These are phyloP conservation scores for Zygoascus biomembranicola DNA, from an alignment of 805 yeast genomes.

Conservation along the genomic window DNA sequence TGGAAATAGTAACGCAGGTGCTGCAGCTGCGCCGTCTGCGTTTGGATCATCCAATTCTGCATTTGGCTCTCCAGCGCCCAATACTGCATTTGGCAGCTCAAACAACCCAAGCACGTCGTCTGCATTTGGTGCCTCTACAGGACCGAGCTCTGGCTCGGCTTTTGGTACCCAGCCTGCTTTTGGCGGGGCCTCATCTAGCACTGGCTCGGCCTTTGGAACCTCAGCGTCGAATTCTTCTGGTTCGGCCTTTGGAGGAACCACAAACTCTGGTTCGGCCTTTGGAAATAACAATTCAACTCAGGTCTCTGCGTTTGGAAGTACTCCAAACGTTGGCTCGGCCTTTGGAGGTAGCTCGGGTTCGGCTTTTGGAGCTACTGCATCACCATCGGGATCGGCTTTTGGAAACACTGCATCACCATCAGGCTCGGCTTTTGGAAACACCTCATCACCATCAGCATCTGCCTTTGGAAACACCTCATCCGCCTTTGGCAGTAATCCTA, in stretches of 20 bases:
- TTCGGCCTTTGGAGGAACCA: slow-evolving; percentile 11
- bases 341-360: slow-evolving; percentile 16
- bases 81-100: slow-evolving; percentile 6
- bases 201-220: slow-evolving; percentile 3
- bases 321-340: slow-evolving; percentile 8
- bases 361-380: slow-evolving; percentile 1
- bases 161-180: slow-evolving; percentile 2
- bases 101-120: neutral
- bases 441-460: slow-evolving; percentile 7
- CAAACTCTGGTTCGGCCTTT: neutral
- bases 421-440: slow-evolving; percentile 1
- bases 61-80: slow-evolving; percentile 1
- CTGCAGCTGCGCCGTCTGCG: slow-evolving; percentile 5
- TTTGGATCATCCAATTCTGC: slow-evolving; percentile 8
- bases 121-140: slow-evolving; percentile 7
- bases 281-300: slow-evolving; percentile 8
- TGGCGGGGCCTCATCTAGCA: neutral
- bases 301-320: slow-evolving; percentile 4
- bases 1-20: slow-evolving; percentile 13
- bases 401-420: neutral
- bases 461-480: slow-evolving; percentile 18
- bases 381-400: too few relatives aligned
- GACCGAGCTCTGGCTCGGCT: neutral
- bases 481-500: slow-evolving; percentile 4
- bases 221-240: neutral